Evolutionary conservation across 345 rosid genomes (phyloP), one percentile per base, ranked within the genome.

Genomic region (Noccaea bulbosa): DNA sequence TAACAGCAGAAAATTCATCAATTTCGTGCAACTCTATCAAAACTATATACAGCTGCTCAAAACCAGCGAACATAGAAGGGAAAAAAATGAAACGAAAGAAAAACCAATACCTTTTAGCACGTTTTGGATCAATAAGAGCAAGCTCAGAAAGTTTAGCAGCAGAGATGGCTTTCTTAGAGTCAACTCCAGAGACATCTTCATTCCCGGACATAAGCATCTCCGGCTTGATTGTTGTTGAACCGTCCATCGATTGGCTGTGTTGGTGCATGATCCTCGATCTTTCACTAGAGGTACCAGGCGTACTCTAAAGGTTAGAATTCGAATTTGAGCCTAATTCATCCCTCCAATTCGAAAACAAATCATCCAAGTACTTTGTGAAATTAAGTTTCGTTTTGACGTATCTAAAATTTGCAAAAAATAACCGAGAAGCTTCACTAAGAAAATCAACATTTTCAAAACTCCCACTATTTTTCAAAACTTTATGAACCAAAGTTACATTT

Each of bases 131-230:
- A 56, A 92, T 79, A 67, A 90, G 89, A 50, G 99, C 98, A 71
- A 95, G 99, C 83, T 95, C 98, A 33, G 99, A 89, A 73, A 94
- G 98, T 82, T 94, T 88, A 38, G 96, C 84, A 74, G 97, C 88
- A 37, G 99, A 90, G 53, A 90, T 79, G 17, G 92, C 86, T 74
- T 95, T 95, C 88, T 90, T 95, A 65, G 87, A 48, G 67, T 94
- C 98, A 53, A 81, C 81, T 4, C 76, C 33, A 22, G 88, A 78
- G 5, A 41, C 77, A 27, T 87, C 98, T 34, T 92, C 92, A 11
- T 83, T 79, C 64, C 84, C 88, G 5, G 86, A 81, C 67, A 90
- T 71, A 32, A 91, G 92, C 97, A 94, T 84, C 80, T 91, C 98
- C n/a, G 90, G 86, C 76, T 88, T 86, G 48, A 89, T 81, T 71